Evolutionary conservation across 805 yeast species (phyloP), one percentile per base, ranked within the genome.

Genomic region (Pichia membranifaciens): DNA sequence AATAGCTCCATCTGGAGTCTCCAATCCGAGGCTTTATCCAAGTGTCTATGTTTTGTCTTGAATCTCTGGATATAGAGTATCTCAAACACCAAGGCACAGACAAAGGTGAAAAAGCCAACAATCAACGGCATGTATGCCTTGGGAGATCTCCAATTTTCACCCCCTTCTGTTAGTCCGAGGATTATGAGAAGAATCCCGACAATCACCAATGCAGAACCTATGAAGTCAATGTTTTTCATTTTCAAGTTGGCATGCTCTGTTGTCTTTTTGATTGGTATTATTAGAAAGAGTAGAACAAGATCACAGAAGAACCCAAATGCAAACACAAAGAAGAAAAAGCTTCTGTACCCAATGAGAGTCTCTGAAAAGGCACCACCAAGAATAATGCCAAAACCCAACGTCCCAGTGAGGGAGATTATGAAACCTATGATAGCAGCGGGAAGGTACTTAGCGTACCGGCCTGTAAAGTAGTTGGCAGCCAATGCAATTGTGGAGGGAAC

Each of bases 131-230:
- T 72, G 50, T 72, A 72, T 1, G 71, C 69, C 15, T 59, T 55
- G 1, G 78, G 71, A 1, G 61, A 46, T 3, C 59, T 58, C 78
- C 79, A 74, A 0, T 58, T 56, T 5, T 62, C 64, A 22, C 77
- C 77, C 22, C 74, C 76, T 51, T 72, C 71, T 0, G 74, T 72
- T 38, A 74, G 59, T 0, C 76, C 79, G 8, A 69, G 61, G 23
- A 73, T 71, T 3, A 72, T 51, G 28, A 74, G 53, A 3, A 72
- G 35, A 4, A 63, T 51, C 0, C 74, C 75, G n/a, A 54, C 41
- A 17, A 73, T 66, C 12, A 71, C 50, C 12, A 66, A 12, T 0
- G 58, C 6, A 0, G 66, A 57, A 13, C 74, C 76, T 16, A 52
- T 49, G 49, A 58, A 71, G 45, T 74, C 72, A 34, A 73, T 41